phyloP scores from a whole-genome alignment of 75 land plant species.

The Picea sitchensis region DNA sequence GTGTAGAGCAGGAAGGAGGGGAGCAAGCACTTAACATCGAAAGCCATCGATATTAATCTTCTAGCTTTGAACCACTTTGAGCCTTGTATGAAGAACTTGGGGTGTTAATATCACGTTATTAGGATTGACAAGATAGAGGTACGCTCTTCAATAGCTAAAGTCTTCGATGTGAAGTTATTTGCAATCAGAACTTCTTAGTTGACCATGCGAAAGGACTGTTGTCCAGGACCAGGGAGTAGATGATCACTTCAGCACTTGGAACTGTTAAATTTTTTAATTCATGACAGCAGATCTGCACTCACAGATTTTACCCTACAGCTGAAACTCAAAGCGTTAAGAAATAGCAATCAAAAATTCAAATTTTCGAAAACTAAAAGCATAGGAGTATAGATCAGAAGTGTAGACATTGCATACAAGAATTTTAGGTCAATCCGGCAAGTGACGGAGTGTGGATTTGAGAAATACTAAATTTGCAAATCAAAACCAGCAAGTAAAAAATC shows the following conservation, averaged over 20 bases:
- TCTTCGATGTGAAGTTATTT: no score
- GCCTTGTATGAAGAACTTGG: not conserved
- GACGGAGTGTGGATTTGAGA: no score
- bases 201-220: not conserved
- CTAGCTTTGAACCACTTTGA: not conserved
- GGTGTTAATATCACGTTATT: not conserved
- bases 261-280: not conserved
- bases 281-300: no score
- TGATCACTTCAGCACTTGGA: not conserved
- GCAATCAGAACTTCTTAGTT: not conserved
- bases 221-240: not conserved
- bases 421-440: no score
- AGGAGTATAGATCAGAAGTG: no score
- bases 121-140: not conserved
- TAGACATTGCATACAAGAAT: no score
- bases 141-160: not conserved
- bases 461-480: no score
- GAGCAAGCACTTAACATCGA: not conserved
- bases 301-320: no score
- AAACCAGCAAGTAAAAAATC: no score
- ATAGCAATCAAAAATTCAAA: no score
- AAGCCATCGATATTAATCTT: not conserved
- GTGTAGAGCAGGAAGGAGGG: not conserved
- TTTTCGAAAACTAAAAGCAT: no score
- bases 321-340: no score